phyloP scores from a whole-genome alignment of 805 yeast genomes.

The Schizosaccharomyces octosporus region DNA sequence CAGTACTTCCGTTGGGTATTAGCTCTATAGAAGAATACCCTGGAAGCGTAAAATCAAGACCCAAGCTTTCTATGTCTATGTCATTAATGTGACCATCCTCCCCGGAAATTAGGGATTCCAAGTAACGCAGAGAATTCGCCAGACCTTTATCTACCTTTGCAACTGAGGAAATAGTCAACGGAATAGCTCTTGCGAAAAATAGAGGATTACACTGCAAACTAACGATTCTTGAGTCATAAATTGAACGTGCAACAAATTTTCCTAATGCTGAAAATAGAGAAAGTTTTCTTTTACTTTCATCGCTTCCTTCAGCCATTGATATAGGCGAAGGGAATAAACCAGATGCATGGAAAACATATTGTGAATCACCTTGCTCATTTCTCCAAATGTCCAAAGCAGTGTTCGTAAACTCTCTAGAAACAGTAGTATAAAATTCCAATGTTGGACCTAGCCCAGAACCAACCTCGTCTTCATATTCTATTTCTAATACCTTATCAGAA shows the following conservation, averaged over 20 bases:
- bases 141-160: slow-evolving; percentile 31
- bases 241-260: slow-evolving; percentile 60
- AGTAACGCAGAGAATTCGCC: slow-evolving; percentile 29
- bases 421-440: slow-evolving; percentile 64
- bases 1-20: slow-evolving; percentile 28
- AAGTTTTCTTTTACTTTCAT: slow-evolving; percentile 20
- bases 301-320: slow-evolving; percentile 10
- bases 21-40: slow-evolving; percentile 44
- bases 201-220: slow-evolving; percentile 55
- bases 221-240: slow-evolving; percentile 65
- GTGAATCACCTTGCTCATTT: slow-evolving; percentile 11
- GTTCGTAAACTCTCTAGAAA: slow-evolving; percentile 48
- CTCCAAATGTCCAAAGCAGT: slow-evolving; percentile 49
- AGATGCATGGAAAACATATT: slow-evolving; percentile 18
- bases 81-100: slow-evolving; percentile 8
- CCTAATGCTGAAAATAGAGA: slow-evolving; percentile 47
- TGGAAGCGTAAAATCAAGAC: slow-evolving; percentile 48
- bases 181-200: slow-evolving; percentile 28
- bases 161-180: slow-evolving; percentile 18
- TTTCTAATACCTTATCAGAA: slow-evolving; percentile 59
- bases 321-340: slow-evolving; percentile 60
- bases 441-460: slow-evolving; percentile 98
- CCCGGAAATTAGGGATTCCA: slow-evolving; percentile 20
- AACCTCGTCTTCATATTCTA: slow-evolving; percentile 70
- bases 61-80: slow-evolving; percentile 27